Evolutionary conservation across 352 stramenopile species (phyloP).

Genomic region (Thalassiosira hispida): DNA sequence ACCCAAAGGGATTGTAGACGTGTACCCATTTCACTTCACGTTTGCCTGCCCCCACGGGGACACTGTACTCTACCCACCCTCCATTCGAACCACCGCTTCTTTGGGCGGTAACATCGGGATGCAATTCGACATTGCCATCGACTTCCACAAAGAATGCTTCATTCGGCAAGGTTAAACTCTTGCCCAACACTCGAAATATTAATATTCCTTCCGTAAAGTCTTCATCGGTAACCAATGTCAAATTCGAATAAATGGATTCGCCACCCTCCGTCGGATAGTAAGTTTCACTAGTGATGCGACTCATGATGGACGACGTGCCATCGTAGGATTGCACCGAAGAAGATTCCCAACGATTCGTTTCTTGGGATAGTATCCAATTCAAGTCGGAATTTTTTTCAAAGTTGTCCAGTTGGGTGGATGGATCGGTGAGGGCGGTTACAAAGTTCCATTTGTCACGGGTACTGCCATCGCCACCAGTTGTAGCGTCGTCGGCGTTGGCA

Average conservation of each 20-base stretch:
- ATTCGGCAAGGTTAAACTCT: constrained; percentile 26
- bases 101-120: not conserved
- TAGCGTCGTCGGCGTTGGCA: too few species aligned
- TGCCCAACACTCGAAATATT: constrained; percentile 24
- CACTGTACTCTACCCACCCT: constrained; percentile 46
- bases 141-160: constrained; percentile 46
- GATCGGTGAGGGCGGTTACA: constrained; percentile 9
- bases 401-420: constrained; percentile 4
- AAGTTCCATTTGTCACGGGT: not conserved
- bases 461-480: not conserved
- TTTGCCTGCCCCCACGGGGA: constrained; percentile 15
- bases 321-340: not conserved
- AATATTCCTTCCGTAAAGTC: constrained; percentile 28
- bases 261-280: not conserved
- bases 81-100: not conserved
- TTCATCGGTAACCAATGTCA: constrained; percentile 27
- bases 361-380: not conserved
- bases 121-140: constrained; percentile 25
- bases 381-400: constrained; percentile 16
- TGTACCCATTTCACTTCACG: constrained; percentile 35
- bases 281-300: constrained; percentile 1
- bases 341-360: not conserved
- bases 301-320: constrained; percentile 11
- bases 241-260: constrained; percentile 32
- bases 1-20: constrained; percentile 44